Evolutionary conservation across 768 basidiomycete species (phyloP), one percentile per base, ranked within the genome.

Genomic region (Cystofilobasidium macerans): DNA sequence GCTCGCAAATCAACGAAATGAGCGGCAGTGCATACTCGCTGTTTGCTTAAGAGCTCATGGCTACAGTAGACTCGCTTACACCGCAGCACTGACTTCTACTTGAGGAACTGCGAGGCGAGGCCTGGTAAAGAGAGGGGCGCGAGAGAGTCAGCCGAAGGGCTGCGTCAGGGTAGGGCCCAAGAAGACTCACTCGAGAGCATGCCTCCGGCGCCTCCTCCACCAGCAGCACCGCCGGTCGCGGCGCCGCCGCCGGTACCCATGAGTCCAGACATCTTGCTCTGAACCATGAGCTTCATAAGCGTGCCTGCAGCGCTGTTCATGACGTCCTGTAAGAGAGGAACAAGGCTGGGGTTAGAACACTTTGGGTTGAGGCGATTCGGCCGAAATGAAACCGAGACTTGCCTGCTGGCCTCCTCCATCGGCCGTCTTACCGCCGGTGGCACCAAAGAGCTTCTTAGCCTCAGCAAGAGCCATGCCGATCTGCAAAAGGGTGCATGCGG

Each of bases 391-490:
- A n/a, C n/a, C n/a, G n/a, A n/a, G n/a, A n/a, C n/a, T n/a, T n/a
- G n/a, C n/a, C n/a, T 24, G 57, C 30, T n/a, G 33, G 2, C 20
- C 28, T 12, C 32, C 24, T 5, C 47, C 24, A 47, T 26, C 45
- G 28, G 47, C 24, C 28, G 32, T 32, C 14, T 20, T 6, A 30
- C 33, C 53, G 28, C 40, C 43, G 20, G 33, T 4, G 42, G 42
- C 62, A 24, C 53, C 33, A 28, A 67, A 67, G 6, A 67, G 56
- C 60, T 67, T 67, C 48, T 33, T 45, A 7, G 66, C 66, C 54
- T 67, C 66, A 11, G 42, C 38, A 12, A 67, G 45, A 45, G 66
- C 66, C 53, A 62, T 62, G n/a, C 61, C 66, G n/a, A 66, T 66
- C 65, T 66, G 38, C 8, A 13, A 0, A n/a, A n/a, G n/a, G 16